A percentile compares a stretch with the other conserved stretches of the same genome.
phyloP scores from a whole-genome alignment of 805 yeast species.

The Peterozyma xylosa region DNA sequence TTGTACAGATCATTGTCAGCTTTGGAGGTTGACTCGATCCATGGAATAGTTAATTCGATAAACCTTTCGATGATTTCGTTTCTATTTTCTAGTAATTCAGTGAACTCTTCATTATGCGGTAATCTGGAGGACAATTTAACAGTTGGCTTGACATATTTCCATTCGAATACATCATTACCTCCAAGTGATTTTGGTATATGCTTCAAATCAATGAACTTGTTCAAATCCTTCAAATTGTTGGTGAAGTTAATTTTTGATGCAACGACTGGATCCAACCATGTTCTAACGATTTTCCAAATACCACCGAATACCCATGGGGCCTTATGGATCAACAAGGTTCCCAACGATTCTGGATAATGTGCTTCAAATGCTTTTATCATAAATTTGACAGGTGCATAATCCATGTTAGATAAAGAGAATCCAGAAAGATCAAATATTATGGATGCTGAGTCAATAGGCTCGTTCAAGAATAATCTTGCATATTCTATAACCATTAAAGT shows the following conservation, averaged over 20 bases:
- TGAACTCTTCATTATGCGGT: constrained; percentile 36
- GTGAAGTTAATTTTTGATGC: constrained; percentile 87
- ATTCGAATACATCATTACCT: constrained; percentile 56
- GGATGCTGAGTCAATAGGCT: constrained; percentile 73
- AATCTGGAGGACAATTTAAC: constrained; percentile 46
- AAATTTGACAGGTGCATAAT: constrained; percentile 84
- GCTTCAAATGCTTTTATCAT: constrained; percentile 88
- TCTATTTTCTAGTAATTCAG: constrained; percentile 42
- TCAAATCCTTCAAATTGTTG: constrained; percentile 58
- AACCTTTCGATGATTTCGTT: constrained; percentile 43
- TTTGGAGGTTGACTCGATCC: constrained; percentile 64
- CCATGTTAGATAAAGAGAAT: constrained; percentile 88
- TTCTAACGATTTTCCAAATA: constrained; percentile 86
- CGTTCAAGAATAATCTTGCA: constrained; percentile 66
- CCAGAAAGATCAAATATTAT: constrained; percentile 82
- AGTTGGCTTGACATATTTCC: constrained; percentile 55
- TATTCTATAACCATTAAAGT: constrained; percentile 75
- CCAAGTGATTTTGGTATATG: constrained; percentile 69
- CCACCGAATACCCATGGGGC: constrained; percentile 98
- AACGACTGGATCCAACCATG: constrained; percentile 96
- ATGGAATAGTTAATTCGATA: constrained; percentile 58
- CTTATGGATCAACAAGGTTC: constrained; percentile 75
- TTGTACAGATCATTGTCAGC: constrained; percentile 40
- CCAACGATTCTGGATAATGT: constrained; percentile 92
- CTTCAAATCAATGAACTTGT: constrained; percentile 47